A percentile compares a stretch with the other conserved stretches of the same genome.
These are phyloP conservation scores for Crithidia fasciculata DNA, from an alignment of 208 protist genomes.

Conservation along the genomic window DNA sequence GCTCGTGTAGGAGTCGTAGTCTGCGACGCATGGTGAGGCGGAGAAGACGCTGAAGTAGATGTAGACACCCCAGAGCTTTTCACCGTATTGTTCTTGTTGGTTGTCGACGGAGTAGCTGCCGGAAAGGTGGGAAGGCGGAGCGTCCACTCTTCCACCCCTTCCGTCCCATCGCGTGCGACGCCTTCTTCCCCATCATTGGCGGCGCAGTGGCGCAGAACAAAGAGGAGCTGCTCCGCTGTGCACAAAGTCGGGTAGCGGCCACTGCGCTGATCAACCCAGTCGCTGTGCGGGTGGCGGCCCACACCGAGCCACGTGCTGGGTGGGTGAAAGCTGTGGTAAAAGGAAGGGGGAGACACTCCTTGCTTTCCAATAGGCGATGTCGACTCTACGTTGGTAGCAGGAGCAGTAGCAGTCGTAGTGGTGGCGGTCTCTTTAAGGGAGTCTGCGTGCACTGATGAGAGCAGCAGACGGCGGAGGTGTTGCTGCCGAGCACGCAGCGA, in stretches of 20 bases:
- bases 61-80: neutral
- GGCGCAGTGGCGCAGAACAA: constrained; percentile 7
- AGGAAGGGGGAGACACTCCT: neutral
- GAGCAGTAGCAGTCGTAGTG: too few species aligned
- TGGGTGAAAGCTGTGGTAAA: constrained; percentile 50
- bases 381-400: too few species aligned
- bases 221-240: neutral
- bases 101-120: neutral
- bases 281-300: constrained; percentile 39
- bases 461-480: constrained; percentile 20
- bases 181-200: constrained; percentile 1
- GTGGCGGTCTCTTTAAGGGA: too few species aligned
- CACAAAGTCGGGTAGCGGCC: constrained; percentile 44
- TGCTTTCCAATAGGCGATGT: too few species aligned
- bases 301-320: constrained; percentile 43
- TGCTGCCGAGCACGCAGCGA: constrained; percentile 18
- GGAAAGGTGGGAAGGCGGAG: neutral
- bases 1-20: constrained; percentile 1
- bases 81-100: neutral
- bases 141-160: neutral
- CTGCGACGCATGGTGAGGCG: neutral
- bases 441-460: neutral
- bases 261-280: constrained; percentile 49
- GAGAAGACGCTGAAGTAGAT: neutral
- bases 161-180: neutral